Base-by-base conservation (phyloP, 495 filamentous ascomycete genomes). In the Symbiotaphrina buchneri region DNA sequence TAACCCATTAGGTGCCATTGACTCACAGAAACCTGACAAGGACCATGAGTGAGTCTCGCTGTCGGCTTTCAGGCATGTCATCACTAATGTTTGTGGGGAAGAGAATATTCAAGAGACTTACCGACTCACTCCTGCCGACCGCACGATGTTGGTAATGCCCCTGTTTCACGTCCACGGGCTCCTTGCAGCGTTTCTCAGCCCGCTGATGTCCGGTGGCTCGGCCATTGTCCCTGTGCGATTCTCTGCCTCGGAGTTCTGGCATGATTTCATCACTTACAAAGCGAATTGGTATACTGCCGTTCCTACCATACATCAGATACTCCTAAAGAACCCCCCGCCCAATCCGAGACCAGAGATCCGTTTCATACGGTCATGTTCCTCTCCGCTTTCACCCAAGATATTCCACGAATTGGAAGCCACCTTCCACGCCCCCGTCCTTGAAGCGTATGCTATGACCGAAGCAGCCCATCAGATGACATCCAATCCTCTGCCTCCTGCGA, bases 381-480 rank as follows among this genome's bases (percentile, higher is more conserved):
- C 73, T 5, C 79, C 79, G 0, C 54, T 85, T 13, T 74, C 74
- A 0, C 80, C 80, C 0, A 74, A 73, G 30, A 68, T 63, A 29
- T 82, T 84, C 53, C 56, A 80, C 37, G 63, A 71, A 27, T 61
- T 85, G 3, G 79, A 85, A 39, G 51, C 62, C 31, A 54, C 66
- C 4, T 74, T 78, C 51, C 55, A 65, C 19, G 74, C 80, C 1
- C 80, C 80, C 3, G 80, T 90, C 3, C 59, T 90, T 6, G 80
- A 90, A 48, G 79, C 79, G 8, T 90, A 90, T 48, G 80, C 80
- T 35, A 90, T 90, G 80, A 90, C 80, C 18, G 80, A 90, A 52
- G 80, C 74, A 15, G 72, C 80, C 6, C 80, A 85, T 49, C 80
- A 85, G 44, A 84, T 90, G 73, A 80, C 78, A 7, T 78, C 71